These are phyloP conservation scores for Termitomyces sp. DNA, from an alignment of 768 basidiomycete species.

Conservation along the genomic window DNA sequence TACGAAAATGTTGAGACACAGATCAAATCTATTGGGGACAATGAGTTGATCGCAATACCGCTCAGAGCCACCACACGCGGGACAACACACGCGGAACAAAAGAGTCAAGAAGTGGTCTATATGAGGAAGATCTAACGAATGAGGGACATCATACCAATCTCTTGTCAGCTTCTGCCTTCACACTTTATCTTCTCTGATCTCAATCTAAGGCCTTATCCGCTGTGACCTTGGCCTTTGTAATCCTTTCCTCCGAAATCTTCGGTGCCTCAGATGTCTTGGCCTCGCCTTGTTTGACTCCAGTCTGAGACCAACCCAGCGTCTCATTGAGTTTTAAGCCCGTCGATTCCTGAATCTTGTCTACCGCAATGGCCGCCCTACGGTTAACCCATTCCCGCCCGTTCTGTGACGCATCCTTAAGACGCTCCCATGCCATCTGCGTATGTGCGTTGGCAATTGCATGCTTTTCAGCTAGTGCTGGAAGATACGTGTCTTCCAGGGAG, in stretches of 20 bases:
- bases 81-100: not conserved
- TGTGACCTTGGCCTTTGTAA: slow-evolving; percentile 11
- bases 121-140: not conserved
- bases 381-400: slow-evolving; percentile 41
- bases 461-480: slow-evolving; percentile 63
- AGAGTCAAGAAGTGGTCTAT: slow-evolving; percentile 7
- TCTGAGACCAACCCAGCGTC: slow-evolving; percentile 41
- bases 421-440: slow-evolving; percentile 52
- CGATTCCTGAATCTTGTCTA: slow-evolving; percentile 55
- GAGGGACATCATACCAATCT: slow-evolving; percentile 9
- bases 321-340: slow-evolving; percentile 74
- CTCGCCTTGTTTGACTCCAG: slow-evolving; percentile 14
- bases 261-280: slow-evolving; percentile 17
- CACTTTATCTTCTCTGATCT: slow-evolving; percentile 15
- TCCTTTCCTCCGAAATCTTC: slow-evolving; percentile 23
- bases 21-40: not conserved
- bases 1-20: not conserved
- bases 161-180: slow-evolving; percentile 10
- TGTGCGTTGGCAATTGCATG: slow-evolving; percentile 64
- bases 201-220: slow-evolving; percentile 19
- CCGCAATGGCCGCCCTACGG: slow-evolving; percentile 37
- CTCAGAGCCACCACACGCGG: not conserved
- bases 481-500: slow-evolving; percentile 64
- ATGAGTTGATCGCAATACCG: not conserved
- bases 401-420: slow-evolving; percentile 45